These are phyloP conservation scores for Debaryomyces psychrophilus DNA, from an alignment of 1,139 yeast species.

Conservation along the genomic window DNA sequence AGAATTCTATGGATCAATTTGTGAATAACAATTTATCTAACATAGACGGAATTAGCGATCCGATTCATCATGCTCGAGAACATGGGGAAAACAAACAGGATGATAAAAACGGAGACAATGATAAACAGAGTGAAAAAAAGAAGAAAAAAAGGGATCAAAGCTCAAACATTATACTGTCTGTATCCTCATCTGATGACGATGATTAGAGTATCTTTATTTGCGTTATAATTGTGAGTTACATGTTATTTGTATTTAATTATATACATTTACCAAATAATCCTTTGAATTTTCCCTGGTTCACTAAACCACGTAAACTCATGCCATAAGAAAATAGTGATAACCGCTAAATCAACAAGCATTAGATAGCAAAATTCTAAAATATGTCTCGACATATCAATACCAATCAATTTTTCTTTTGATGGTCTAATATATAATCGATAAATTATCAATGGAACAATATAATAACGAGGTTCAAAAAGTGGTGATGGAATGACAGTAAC, in stretches of 20 bases:
- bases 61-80: conserved; percentile 1
- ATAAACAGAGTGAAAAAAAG: background rate
- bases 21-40: conserved; percentile 13
- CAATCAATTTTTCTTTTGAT: conserved; percentile 23
- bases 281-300: conserved; percentile 59
- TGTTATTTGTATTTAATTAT: conserved; percentile 6
- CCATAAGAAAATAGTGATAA: conserved; percentile 59
- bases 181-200: conserved; percentile 1
- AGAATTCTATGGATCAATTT: conserved; percentile 14
- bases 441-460: conserved; percentile 74
- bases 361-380: conserved; percentile 64
- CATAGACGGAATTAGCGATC: conserved; percentile 19
- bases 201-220: background rate
- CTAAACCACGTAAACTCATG: conserved; percentile 71
- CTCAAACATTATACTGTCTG: background rate
- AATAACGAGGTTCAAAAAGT: conserved; percentile 90
- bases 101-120: background rate
- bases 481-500: conserved; percentile 85
- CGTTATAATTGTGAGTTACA: background rate
- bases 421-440: conserved; percentile 67
- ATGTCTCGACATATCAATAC: conserved; percentile 33
- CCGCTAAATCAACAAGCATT: conserved; percentile 52
- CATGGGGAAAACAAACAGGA: background rate
- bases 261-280: conserved; percentile 78
- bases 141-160: background rate